Evolutionary conservation across 75 land plant species (phyloP).

Genomic region (Cryptomeria japonica): DNA sequence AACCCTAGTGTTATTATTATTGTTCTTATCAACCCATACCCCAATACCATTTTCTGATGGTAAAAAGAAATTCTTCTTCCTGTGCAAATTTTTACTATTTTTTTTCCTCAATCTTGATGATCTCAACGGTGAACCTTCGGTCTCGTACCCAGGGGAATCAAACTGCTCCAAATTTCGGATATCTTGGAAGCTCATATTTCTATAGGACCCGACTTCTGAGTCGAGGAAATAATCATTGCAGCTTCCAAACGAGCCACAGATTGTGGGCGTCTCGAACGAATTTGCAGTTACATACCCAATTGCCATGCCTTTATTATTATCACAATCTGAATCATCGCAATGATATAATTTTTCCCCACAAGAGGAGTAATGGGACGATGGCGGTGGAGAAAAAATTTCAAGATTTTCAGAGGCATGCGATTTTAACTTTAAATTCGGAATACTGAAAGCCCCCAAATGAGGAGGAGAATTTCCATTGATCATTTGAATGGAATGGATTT

Average conservation of each 20-base stretch:
- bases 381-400: neutral
- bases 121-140: neutral
- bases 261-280: neutral
- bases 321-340: neutral
- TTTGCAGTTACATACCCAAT: neutral
- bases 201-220: neutral
- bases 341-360: neutral
- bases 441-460: neutral
- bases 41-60: neutral
- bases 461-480: constrained; percentile 6
- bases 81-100: neutral
- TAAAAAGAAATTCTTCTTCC: neutral
- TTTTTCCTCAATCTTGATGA: neutral
- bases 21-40: neutral
- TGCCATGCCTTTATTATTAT: neutral
- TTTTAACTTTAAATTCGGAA: neutral
- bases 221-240: constrained; percentile 8
- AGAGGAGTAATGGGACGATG: neutral
- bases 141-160: constrained; percentile 2
- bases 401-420: neutral
- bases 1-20: neutral
- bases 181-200: neutral
- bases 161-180: neutral
- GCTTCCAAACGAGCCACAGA: neutral
- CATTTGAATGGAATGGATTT: neutral